Percentiles rank a stretch among this genome's conserved stretches.
Conservation (phyloP, 352 stramenopile species). For the Phytophthora podocarpi region DNA sequence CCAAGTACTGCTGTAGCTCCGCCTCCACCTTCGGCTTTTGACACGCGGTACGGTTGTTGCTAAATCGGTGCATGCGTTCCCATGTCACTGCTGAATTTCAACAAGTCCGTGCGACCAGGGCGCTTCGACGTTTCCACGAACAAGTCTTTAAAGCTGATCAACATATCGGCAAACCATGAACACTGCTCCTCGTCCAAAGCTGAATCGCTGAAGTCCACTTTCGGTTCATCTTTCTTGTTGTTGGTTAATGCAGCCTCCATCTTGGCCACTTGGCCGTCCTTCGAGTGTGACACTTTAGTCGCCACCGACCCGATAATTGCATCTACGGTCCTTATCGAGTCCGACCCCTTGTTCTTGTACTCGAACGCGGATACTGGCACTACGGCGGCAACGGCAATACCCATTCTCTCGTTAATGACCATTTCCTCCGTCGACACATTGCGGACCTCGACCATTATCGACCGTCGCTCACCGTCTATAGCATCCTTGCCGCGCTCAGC, state of each 20-base stretch:
- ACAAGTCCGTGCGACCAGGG: background rate
- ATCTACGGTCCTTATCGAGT: too few species aligned
- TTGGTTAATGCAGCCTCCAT: too few species aligned
- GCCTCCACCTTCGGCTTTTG: background rate
- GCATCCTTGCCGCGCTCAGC: background rate
- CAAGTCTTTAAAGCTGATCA: background rate
- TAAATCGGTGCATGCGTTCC: background rate
- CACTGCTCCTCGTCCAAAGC: background rate
- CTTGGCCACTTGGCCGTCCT: too few species aligned
- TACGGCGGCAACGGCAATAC: too few species aligned
- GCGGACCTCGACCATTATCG: background rate
- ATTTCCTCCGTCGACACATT: background rate
- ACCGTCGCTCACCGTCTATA: background rate
- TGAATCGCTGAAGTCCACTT: background rate
- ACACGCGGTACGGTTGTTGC: too few species aligned
- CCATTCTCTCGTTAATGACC: too few species aligned
- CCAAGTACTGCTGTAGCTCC: background rate
- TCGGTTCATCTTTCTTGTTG: background rate
- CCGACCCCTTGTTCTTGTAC: too few species aligned
- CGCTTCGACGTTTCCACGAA: background rate
- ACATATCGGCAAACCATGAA: background rate
- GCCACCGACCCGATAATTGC: too few species aligned
- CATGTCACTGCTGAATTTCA: background rate
- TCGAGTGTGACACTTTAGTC: too few species aligned
- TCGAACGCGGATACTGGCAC: too few species aligned